A percentile compares a stretch with the other conserved stretches of the same genome.
Conservation (phyloP, 75 land plant species). For the Sequoia sempervirens region DNA sequence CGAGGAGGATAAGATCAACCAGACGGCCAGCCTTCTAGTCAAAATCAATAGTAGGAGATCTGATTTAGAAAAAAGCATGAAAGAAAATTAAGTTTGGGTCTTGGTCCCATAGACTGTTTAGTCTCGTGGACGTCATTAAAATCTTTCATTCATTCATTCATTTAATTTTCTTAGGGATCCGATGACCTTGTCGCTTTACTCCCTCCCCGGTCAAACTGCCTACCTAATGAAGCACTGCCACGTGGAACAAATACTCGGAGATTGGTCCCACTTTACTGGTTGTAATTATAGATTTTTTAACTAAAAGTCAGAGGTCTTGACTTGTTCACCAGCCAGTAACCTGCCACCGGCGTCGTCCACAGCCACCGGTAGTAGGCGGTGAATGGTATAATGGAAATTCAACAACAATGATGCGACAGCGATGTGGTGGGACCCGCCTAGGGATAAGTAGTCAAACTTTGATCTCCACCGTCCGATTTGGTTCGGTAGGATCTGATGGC, state of each 20-base stretch:
- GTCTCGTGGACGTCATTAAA: too few species aligned
- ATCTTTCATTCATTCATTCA: too few species aligned
- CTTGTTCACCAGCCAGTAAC: background rate
- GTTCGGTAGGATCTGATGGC: constrained; percentile 1
- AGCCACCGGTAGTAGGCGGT: background rate
- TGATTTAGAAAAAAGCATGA: too few species aligned
- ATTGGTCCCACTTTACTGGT: background rate
- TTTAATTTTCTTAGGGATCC: background rate
- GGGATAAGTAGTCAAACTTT: background rate
- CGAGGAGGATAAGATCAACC: too few species aligned
- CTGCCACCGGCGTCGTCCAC: background rate
- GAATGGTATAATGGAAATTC: background rate
- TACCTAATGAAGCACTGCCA: background rate
- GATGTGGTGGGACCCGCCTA: background rate
- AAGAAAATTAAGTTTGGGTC: too few species aligned
- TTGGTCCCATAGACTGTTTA: too few species aligned
- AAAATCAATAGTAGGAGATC: too few species aligned
- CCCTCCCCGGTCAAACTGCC: background rate
- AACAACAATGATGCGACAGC: background rate
- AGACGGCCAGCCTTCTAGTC: too few species aligned
- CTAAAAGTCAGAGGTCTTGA: constrained; percentile 5
- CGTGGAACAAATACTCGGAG: background rate
- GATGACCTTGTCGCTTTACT: constrained; percentile 6
- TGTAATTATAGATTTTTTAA: background rate
- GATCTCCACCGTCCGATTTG: background rate